Conservation (phyloP, 108 stramenopile genomes). For the Cylindrotheca closterium region DNA sequence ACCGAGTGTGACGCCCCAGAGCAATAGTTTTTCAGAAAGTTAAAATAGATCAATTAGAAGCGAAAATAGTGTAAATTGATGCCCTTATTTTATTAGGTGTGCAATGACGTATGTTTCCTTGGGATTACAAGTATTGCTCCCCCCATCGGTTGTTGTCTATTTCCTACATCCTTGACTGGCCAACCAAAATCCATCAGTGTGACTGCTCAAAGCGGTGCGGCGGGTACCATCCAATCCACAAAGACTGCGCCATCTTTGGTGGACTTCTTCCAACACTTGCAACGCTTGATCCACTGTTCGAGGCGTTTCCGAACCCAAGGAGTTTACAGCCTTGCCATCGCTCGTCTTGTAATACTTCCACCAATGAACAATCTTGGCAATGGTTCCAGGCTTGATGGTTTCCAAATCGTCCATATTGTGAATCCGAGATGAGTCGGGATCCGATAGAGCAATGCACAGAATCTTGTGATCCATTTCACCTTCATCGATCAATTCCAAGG, state of each 20-base stretch:
- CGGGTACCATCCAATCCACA: constrained; percentile 73
- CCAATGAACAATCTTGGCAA: constrained; percentile 89
- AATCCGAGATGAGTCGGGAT: constrained; percentile 67
- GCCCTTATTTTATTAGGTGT: too few species aligned
- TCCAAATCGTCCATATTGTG: constrained; percentile 85
- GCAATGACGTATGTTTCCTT: too few species aligned
- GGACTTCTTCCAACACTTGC: constrained; percentile 75
- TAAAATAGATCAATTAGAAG: too few species aligned
- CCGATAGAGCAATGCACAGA: constrained; percentile 82
- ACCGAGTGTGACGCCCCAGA: too few species aligned
- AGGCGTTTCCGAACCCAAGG: constrained; percentile 82
- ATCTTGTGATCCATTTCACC: constrained; percentile 99
- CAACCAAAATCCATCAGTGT: constrained; percentile 72
- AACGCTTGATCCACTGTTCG: constrained; percentile 66
- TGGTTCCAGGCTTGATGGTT: constrained; percentile 74
- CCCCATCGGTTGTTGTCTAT: too few species aligned
- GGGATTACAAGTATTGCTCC: too few species aligned
- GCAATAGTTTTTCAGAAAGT: too few species aligned
- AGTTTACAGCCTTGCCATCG: constrained; percentile 93
- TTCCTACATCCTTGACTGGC: constrained; percentile 69
- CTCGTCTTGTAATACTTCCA: constrained; percentile 96
- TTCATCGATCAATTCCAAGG: constrained; percentile 95
- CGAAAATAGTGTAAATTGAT: too few species aligned
- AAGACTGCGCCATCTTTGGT: constrained; percentile 72
- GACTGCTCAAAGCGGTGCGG: constrained; percentile 36